Evolutionary conservation across 2,329 filamentous ascomycete species (phyloP), one percentile per base, ranked within the genome.

Genomic region (Trichoderma sp.): DNA sequence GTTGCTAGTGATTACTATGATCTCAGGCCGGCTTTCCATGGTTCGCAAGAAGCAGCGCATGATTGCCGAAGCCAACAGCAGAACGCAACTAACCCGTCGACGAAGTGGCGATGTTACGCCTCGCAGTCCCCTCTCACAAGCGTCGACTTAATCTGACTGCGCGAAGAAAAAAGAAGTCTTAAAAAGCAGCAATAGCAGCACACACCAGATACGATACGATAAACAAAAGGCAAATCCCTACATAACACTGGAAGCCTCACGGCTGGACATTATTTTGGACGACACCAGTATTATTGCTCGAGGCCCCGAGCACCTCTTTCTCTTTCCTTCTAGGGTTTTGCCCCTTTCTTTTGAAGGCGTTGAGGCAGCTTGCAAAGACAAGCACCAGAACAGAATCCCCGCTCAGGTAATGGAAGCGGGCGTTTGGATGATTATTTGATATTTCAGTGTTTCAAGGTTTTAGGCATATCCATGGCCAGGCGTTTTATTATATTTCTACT

Each of bases 21-120:
- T 91, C 74, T 85, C 83, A 28, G 81, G 81, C n/a, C 85, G 89
- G 72, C 83, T 91, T 4, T 77, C 81, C 24, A 83, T 84, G 24
- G 86, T 91, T 63, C 86, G 86, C 70, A 89, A 89, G 81, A 91
- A 90, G 82, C 84, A 88, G 77, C 86, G 84, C 60, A 85, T 89
- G 78, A 91, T 91, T 78, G 87, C 86, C 18, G 88, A 88, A 72
- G 87, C 87, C 65, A 87, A 86, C 39, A 80, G 72, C 74, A 86
- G 85, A 76, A 83, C 83, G 6, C 83, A 86, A 68, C 76, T 83
- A 58, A 76, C 80, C 32, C 83, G 85, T 61, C 84, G 86, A 72
- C 85, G 86, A 73, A 89, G 88, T 78, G 87, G 87, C 67, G 88
- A 89, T 65, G 81, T 85, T 67, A 86, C 86, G 72, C 86, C 87